phyloP scores from a whole-genome alignment of 2,329 filamentous ascomycete species.

The Colletotrichum tanaceti region DNA sequence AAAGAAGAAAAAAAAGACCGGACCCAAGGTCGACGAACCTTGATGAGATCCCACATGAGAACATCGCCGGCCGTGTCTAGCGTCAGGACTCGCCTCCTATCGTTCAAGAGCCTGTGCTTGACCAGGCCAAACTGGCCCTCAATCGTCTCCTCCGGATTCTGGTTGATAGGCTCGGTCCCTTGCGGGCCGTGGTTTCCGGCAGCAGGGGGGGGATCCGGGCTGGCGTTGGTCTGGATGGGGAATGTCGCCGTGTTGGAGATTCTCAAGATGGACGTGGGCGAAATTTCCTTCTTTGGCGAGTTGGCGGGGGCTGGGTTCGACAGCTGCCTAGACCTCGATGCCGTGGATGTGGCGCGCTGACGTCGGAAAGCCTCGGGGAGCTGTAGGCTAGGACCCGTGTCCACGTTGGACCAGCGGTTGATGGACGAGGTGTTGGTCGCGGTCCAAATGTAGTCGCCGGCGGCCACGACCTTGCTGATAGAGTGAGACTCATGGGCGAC shows the following conservation, averaged over 20 bases:
- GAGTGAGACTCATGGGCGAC: constrained; percentile 91
- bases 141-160: constrained; percentile 81
- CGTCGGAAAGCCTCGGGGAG: constrained; percentile 67
- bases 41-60: constrained; percentile 91
- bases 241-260: constrained; percentile 88
- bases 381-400: constrained; percentile 79
- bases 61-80: constrained; percentile 96
- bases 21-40: constrained; percentile 61
- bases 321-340: constrained; percentile 43
- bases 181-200: constrained; percentile 30
- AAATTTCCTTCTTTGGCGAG: constrained; percentile 72
- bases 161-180: constrained; percentile 69
- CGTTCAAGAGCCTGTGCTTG: constrained; percentile 92
- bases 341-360: constrained; percentile 58
- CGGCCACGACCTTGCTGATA: constrained; percentile 74
- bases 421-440: constrained; percentile 91
- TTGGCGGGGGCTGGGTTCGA: constrained; percentile 50
- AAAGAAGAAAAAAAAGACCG: too few species aligned
- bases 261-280: constrained; percentile 80
- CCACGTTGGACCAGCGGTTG: constrained; percentile 89
- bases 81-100: constrained; percentile 88
- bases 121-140: constrained; percentile 96
- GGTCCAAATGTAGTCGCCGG: constrained; percentile 86
- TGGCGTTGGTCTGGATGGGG: constrained; percentile 66
- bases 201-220: constrained; percentile 63